Base-by-base conservation (phyloP, 306 rosid genomes). In the Carpinus viminea region DNA sequence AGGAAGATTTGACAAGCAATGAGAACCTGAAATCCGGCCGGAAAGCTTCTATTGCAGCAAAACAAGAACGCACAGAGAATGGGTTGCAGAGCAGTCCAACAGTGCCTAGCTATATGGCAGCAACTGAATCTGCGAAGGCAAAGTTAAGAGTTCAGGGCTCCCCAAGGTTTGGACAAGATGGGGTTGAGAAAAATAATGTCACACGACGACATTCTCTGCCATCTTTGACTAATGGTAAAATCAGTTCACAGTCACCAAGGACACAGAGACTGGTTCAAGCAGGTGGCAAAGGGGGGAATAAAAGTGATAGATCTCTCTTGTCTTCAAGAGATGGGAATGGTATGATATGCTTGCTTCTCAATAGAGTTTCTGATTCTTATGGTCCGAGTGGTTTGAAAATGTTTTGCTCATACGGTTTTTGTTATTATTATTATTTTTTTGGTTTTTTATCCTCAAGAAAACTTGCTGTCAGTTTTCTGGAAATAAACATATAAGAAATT, bases 121-220 rank as follows among this genome's bases (percentile, higher is more conserved):
- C 96, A 78, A 96, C 99, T 80, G 91, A 88, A 89, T 96, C 99
- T 76, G 99, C 97, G 28, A 96, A 86, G 90, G 99, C 99, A 68
- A 96, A 96, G 91, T 85, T 96, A 82, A 93, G 96, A 88, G 89
- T 89, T 45, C 98, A 96, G 84, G 98, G 97, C 83, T 93, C 99
- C 69, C 97, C 99, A 5, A 89, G 90, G 87, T 26, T 90, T 66
- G 96, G 80, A 86, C 93, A 83, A 79, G 99, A 93, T 0, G 85
- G 73, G 43, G 81, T 45, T 9, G 99, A 93, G 83, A 89, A 31
- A 83, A 89, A 62, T 81, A 91, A 83, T 78, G 50, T 66, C 69
- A 82, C 84, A 18, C 88, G 97, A 70, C 92, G 99, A 43, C 98
- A 96, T 73, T 96, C 99, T 74, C 84, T 96, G 79, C 96, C 98